Conservation (phyloP, 2,329 filamentous ascomycete genomes). For the Apiospora phragmitis region DNA sequence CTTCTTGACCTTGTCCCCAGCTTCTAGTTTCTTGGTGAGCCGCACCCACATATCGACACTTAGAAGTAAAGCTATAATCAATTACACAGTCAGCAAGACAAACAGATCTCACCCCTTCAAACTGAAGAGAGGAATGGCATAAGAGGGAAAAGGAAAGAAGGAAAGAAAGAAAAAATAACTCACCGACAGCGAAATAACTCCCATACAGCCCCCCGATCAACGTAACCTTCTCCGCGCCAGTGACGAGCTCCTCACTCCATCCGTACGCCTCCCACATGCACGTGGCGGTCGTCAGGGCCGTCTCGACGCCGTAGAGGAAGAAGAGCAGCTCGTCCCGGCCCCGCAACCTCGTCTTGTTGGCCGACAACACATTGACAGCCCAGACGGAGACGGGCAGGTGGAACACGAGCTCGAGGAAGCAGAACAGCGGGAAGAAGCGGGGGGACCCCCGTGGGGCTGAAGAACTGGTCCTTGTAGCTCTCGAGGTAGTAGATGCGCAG, state of each 20-base stretch:
- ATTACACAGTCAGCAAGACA: neutral
- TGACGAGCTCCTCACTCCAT: conserved; percentile 49
- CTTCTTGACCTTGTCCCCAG: conserved; percentile 39
- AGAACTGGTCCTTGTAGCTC: conserved; percentile 55
- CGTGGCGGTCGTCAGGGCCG: conserved; percentile 50
- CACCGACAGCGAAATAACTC: conserved; percentile 54
- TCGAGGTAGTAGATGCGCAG: conserved; percentile 49
- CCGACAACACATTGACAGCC: conserved; percentile 45
- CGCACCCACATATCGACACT: conserved; percentile 56
- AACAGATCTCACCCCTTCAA: neutral
- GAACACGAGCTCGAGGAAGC: conserved; percentile 50
- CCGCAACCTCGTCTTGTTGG: conserved; percentile 27
- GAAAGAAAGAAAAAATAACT: conserved; percentile 32
- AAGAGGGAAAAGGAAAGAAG: neutral
- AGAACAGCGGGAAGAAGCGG: conserved; percentile 53
- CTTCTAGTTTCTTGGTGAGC: conserved; percentile 45
- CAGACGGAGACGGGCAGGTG: conserved; percentile 53
- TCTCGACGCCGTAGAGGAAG: conserved; percentile 52
- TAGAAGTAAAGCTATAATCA: conserved; percentile 46
- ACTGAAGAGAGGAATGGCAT: no score
- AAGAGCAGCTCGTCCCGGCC: conserved; percentile 49
- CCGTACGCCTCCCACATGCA: conserved; percentile 52
- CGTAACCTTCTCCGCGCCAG: conserved; percentile 42
- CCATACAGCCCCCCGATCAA: conserved; percentile 52
- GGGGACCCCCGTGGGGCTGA: conserved; percentile 39